A percentile compares a stretch with the other conserved stretches of the same genome.
Conservation (phyloP, 2,329 filamentous ascomycete species). For the Mycosphaerella sp. region DNA sequence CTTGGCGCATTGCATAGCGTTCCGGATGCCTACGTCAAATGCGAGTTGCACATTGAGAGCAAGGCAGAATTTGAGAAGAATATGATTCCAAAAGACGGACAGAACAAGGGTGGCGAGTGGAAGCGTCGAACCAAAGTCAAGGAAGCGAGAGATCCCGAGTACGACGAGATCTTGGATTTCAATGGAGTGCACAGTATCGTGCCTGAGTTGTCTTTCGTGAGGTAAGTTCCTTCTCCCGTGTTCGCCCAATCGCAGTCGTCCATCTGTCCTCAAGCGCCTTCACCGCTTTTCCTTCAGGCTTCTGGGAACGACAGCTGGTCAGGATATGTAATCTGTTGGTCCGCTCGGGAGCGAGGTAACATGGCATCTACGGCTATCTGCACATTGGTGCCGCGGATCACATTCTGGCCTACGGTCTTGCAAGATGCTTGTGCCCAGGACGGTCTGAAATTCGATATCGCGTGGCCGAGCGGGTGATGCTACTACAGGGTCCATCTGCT, state of each 20-base stretch:
- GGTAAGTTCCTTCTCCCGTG: slow-evolving; percentile 34
- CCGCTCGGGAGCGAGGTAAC: not conserved
- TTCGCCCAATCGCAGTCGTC: not conserved
- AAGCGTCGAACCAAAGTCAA: slow-evolving; percentile 44
- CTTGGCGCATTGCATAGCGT: slow-evolving; percentile 53
- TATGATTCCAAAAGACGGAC: slow-evolving; percentile 42
- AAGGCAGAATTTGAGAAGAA: slow-evolving; percentile 44
- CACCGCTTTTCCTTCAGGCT: not conserved
- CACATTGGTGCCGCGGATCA: not conserved
- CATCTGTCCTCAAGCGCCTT: not conserved
- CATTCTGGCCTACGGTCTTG: not conserved
- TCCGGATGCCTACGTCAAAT: slow-evolving; percentile 66
- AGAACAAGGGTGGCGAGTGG: slow-evolving; percentile 49
- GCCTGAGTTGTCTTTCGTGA: slow-evolving; percentile 45
- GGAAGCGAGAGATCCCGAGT: slow-evolving; percentile 41
- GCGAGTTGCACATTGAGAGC: slow-evolving; percentile 73
- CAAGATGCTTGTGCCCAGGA: not conserved
- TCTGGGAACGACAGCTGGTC: not conserved
- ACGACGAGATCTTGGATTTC: slow-evolving; percentile 43
- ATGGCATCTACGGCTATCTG: not conserved
- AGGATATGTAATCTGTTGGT: not conserved
- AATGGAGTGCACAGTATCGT: slow-evolving; percentile 39
- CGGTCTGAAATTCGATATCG: not conserved
- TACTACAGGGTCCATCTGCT: too few species aligned
- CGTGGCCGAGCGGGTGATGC: not conserved